Base-by-base conservation (phyloP, 306 rosid species). In the Cucurbita argyrosperma region DNA sequence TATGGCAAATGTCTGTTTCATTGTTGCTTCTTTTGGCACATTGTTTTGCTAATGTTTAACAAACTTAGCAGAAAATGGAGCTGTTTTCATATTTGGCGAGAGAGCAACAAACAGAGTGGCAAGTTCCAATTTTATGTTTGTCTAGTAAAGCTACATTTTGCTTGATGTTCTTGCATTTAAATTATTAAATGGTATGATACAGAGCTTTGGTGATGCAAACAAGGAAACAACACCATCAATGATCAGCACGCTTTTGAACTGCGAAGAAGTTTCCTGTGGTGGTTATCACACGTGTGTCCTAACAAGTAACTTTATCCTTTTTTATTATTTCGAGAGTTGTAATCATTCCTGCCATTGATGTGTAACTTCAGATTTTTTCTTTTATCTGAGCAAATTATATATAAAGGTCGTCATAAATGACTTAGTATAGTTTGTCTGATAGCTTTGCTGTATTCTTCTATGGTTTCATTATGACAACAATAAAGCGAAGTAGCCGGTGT, bases 211-310 rank as follows among this genome's bases (percentile, higher is more conserved):
- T 63, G 84, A 45, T 75, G 77, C 18, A 56, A 84, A 88, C 64
- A 74, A 73, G 73, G 84, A 82, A 73, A 83, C 90, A 71, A 80
- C 58, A 78, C 90, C 85, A 21, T 84, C 83, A 35, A 71, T 86
- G 83, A 76, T 88, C 47, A 80, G 85, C 72, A 77, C 88, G 76
- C 86, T 93, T 59, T 90, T 96, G 46, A 81, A 58, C 80, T 89
- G 93, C 3, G 78, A 80, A 78, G 96, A 89, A 80, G 97, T 93
- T 82, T 84, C 91, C 47, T 93, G 97, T 30, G 97, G 98, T 84
- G 98, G 98, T 79, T 89, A 93, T 78, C 98, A 93, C 86, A 93
- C 86, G 11, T 90, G 96, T 84, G 94, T 83, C 72, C 46, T 90
- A 74, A 85, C 98, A 86, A 84, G 98, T 93, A 93, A 86, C 78